Evolutionary conservation across 129 eudicot species (phyloP).

Genomic region (Sambucus nigra): DNA sequence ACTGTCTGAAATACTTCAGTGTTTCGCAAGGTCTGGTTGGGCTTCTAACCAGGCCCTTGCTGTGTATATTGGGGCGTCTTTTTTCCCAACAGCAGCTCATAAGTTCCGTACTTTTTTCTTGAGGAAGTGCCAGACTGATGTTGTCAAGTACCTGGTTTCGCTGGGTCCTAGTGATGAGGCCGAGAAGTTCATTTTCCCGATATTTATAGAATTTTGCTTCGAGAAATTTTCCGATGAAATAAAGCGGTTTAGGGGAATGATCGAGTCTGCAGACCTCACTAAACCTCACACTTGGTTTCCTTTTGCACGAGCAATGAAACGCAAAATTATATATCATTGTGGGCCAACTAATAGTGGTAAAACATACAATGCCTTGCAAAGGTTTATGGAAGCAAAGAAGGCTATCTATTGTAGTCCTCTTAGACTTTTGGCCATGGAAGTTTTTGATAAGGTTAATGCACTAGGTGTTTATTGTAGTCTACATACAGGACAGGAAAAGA

Average conservation of each 20-base stretch:
- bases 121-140: slow-evolving; percentile 33
- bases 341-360: slow-evolving; percentile 99
- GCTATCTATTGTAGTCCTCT: slow-evolving; percentile 96
- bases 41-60: slow-evolving; percentile 88
- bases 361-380: slow-evolving; percentile 89
- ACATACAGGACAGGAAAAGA: slow-evolving; percentile 87
- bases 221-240: slow-evolving; percentile 71
- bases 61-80: slow-evolving; percentile 60
- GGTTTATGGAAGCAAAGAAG: slow-evolving; percentile 86
- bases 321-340: slow-evolving; percentile 89
- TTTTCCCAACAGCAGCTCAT: slow-evolving; percentile 63
- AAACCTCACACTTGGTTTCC: slow-evolving; percentile 98
- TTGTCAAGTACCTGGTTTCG: slow-evolving; percentile 38
- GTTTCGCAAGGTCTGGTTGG: slow-evolving; percentile 66
- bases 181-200: slow-evolving; percentile 68
- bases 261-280: slow-evolving; percentile 76
- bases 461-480: slow-evolving; percentile 87
- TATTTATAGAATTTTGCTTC: slow-evolving; percentile 75
- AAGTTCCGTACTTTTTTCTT: slow-evolving; percentile 44
- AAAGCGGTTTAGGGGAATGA: slow-evolving; percentile 61
- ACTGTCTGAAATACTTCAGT: slow-evolving; percentile 38
- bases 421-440: slow-evolving; percentile 97
- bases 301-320: slow-evolving; percentile 91
- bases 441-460: slow-evolving; percentile 82
- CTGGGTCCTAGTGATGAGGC: slow-evolving; percentile 63